A percentile compares a stretch with the other conserved stretches of the same genome.
Conservation (phyloP, 495 filamentous ascomycete species). For the Penicillium waksmanii region DNA sequence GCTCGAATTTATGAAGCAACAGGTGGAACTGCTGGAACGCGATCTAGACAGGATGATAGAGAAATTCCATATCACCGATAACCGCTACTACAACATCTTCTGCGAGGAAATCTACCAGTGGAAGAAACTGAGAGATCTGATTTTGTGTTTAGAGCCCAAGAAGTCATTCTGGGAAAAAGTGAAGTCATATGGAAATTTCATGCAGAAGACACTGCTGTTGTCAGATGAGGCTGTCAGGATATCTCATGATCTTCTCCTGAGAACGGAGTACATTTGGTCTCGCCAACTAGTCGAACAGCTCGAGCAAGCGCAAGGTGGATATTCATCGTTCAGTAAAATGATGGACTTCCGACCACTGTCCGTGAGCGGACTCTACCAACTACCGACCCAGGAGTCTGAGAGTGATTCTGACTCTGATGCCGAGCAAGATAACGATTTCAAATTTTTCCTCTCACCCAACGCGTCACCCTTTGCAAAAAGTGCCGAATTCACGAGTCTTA, state of each 20-base stretch:
- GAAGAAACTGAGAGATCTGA: background rate
- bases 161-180: constrained; percentile 1
- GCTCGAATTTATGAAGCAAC: background rate
- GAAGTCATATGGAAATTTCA: background rate
- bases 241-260: background rate
- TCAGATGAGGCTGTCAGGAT: background rate
- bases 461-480: background rate
- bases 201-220: background rate
- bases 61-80: background rate
- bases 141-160: background rate
- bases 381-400: background rate
- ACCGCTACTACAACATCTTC: background rate
- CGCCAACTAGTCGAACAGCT: background rate
- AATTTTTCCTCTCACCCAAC: background rate
- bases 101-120: background rate
- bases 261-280: background rate
- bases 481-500: background rate
- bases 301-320: background rate
- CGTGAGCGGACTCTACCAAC: background rate
- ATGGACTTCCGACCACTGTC: background rate
- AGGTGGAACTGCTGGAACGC: background rate
- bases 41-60: background rate
- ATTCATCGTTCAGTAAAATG: background rate
- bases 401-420: background rate
- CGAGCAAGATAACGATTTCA: background rate